Percentiles rank a stretch among this genome's conserved stretches.
phyloP scores from a whole-genome alignment of 1,284 basidiomycete species.

The Stereum hirsutum region DNA sequence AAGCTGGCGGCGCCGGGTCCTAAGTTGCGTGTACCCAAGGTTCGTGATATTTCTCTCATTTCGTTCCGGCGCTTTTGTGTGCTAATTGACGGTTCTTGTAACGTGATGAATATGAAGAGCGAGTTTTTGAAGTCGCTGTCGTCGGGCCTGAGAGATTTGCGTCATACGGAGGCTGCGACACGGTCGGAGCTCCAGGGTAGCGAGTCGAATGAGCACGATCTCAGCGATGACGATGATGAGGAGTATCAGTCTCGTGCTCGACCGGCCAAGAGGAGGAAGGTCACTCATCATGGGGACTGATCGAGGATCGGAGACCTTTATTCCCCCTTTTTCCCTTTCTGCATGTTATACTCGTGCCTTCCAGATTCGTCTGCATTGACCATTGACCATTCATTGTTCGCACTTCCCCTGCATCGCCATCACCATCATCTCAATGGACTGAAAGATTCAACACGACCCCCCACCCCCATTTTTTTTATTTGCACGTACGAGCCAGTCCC shows the following conservation, averaged over 20 bases:
- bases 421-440: no score
- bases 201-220: constrained; percentile 31
- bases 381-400: no score
- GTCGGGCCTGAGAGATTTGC: constrained; percentile 44
- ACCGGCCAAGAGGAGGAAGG: constrained; percentile 23
- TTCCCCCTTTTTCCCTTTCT: no score
- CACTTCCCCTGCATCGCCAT: no score
- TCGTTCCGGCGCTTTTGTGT: not conserved
- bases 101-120: constrained; percentile 31
- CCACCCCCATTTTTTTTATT: no score
- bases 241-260: constrained; percentile 30
- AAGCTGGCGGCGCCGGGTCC: constrained; percentile 29
- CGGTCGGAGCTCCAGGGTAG: constrained; percentile 34
- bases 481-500: no score
- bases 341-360: no score
- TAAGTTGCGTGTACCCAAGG: constrained; percentile 48
- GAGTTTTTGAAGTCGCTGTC: constrained; percentile 57
- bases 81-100: not conserved
- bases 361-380: no score
- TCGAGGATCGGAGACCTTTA: no score
- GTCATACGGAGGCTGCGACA: constrained; percentile 44
- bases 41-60: constrained; percentile 26
- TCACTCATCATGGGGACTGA: not conserved
- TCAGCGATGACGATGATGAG: constrained; percentile 37
- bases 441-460: no score